Evolutionary conservation across 148 eudicot genomes (phyloP).

Genomic region (Agrostemma githago): DNA sequence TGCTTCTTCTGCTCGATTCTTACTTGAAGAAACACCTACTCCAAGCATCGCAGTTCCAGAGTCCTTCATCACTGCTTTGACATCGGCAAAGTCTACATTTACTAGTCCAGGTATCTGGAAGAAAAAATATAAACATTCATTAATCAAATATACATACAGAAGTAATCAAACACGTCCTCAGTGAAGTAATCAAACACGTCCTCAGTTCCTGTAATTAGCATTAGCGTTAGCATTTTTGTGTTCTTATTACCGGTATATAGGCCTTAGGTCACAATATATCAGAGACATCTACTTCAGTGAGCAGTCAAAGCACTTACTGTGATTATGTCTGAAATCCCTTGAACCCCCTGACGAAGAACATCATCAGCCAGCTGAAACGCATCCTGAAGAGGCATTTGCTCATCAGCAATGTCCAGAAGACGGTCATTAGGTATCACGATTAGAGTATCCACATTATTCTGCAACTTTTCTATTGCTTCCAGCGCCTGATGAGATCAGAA

Average conservation of each 20-base stretch:
- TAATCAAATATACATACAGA: not conserved
- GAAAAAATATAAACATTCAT: slow-evolving; percentile 4
- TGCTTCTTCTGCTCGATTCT: slow-evolving; percentile 99
- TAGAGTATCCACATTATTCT: slow-evolving; percentile 92
- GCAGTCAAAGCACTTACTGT: slow-evolving; percentile 48
- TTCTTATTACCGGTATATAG: not conserved
- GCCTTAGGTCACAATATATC: not conserved
- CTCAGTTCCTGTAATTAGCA: not conserved
- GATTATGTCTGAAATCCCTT: slow-evolving; percentile 95
- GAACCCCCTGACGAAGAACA: slow-evolving; percentile 97
- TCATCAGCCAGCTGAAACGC: slow-evolving; percentile 98
- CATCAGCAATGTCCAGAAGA: slow-evolving; percentile 89
- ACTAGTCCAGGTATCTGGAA: slow-evolving; percentile 94
- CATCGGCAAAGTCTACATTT: slow-evolving; percentile 98
- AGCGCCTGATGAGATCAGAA: slow-evolving; percentile 58
- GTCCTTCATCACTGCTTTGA: slow-evolving; percentile 94
- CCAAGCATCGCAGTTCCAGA: slow-evolving; percentile 99
- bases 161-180: not conserved
- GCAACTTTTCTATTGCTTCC: slow-evolving; percentile 95
- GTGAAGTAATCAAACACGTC: not conserved
- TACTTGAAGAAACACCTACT: slow-evolving; percentile 95
- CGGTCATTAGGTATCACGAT: slow-evolving; percentile 98
- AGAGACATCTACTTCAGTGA: not conserved
- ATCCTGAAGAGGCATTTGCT: slow-evolving; percentile 86
- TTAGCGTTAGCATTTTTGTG: not conserved